Evolutionary conservation across 2,329 filamentous ascomycete species (phyloP), one percentile per base, ranked within the genome.

Genomic region (Didymella pomorum): DNA sequence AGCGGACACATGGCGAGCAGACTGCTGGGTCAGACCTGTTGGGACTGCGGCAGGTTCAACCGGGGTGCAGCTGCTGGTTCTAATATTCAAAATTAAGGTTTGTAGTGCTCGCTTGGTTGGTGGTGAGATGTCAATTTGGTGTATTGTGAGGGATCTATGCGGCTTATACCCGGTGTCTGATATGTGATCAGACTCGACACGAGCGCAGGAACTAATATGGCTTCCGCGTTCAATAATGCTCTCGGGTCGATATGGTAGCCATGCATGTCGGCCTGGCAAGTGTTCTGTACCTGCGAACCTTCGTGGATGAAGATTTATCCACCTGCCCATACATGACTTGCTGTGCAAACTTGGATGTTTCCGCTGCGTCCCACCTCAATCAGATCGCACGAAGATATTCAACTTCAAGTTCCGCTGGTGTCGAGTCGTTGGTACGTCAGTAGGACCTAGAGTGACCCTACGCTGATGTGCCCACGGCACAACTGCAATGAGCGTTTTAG

Each of bases 1-100:
- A 52, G 48, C 35, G 7, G 35, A 18, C 49, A 58, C 49, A 52
- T 57, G 48, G 55, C 37, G 37, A 58, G 37, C 37, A 44, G 37
- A 39, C 47, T 29, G 44, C 28, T 45, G 55, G 44, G 29, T 39
- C 23, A 21, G 20, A 28, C 35, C 31, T 44, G 8, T n/a, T 4
- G 25, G n/a, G 6, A 21, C 18, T 45, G 18, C 8, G 44, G 55
- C 44, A 57, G 20, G 49, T 31, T 20, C 43, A 48, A 37, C 54
- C 42, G 43, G 35, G 35, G 26, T 21, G 21, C 43, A 26, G 16
- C 6, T 16, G 4, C 8, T 6, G 39, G 33, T 16, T 18, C 18
- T 25, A 10, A 33, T 9, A n/a, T 14, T 11, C 10, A 25, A 21
- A 23, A 18, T 23, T 16, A 23, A 25, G 21, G 20, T 20, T 39